These are phyloP conservation scores for Zhuliangozyma blackwelliae DNA, from an alignment of 1,139 yeast genomes.

Conservation along the genomic window DNA sequence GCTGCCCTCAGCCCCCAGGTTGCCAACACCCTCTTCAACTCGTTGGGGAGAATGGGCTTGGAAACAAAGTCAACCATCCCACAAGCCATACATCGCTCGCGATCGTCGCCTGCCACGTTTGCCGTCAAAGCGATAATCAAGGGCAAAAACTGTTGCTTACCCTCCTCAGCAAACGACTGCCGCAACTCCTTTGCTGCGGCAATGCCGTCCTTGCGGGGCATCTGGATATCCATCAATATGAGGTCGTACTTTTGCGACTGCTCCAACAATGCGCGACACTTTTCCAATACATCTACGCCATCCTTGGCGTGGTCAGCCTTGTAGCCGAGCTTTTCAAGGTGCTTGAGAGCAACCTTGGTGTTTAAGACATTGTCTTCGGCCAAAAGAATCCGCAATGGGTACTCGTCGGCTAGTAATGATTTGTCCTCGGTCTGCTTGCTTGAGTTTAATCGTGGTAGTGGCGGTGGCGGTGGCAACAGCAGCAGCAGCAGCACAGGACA, in stretches of 20 bases:
- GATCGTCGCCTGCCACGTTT: conserved; percentile 54
- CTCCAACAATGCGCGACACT: conserved; percentile 22
- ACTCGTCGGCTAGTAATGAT: conserved; percentile 19
- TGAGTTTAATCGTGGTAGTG: too few species aligned
- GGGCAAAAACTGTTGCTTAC: conserved; percentile 27
- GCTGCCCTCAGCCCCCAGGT: conserved; percentile 9
- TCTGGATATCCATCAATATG: conserved; percentile 51
- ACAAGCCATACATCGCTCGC: conserved; percentile 41
- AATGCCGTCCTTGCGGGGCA: conserved; percentile 52
- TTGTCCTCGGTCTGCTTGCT: not conserved
- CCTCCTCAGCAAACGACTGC: conserved; percentile 17
- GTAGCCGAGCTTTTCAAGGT: conserved; percentile 50
- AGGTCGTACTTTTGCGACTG: conserved; percentile 41
- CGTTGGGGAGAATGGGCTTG: conserved; percentile 52
- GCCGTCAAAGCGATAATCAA: conserved; percentile 53
- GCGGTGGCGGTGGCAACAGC: too few species aligned
- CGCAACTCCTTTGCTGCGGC: conserved; percentile 37
- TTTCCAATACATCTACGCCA: conserved; percentile 45
- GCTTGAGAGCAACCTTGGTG: conserved; percentile 48
- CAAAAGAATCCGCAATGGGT: conserved; percentile 43
- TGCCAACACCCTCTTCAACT: conserved; percentile 30
- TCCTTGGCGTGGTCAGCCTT: conserved; percentile 53
- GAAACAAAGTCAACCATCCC: conserved; percentile 57
- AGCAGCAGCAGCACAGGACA: too few species aligned
- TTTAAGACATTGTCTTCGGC: conserved; percentile 55